These are phyloP conservation scores for Dioscorea cayenensis DNA, from an alignment of 116 monocot species.

Conservation along the genomic window DNA sequence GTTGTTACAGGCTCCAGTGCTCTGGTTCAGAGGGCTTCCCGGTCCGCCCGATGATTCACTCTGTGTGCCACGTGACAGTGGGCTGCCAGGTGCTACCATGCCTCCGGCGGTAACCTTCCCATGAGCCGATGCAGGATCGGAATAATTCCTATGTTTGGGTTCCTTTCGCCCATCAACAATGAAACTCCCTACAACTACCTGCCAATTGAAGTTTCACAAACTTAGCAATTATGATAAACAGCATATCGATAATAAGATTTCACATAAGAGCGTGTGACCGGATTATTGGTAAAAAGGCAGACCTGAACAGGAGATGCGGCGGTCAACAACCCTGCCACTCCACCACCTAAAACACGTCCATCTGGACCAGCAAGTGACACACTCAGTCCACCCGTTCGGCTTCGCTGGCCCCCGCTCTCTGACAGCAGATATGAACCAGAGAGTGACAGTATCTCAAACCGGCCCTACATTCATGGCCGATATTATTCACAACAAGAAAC, in stretches of 20 bases:
- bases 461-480: constrained; percentile 38
- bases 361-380: constrained; percentile 90
- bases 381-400: constrained; percentile 90
- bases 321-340: constrained; percentile 83
- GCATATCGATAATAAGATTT: too few relatives aligned
- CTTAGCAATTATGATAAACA: too few relatives aligned
- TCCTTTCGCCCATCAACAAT: constrained; percentile 61
- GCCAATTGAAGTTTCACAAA: background rate
- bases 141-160: constrained; percentile 17
- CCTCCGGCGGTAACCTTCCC: constrained; percentile 19
- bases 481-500: too few relatives aligned
- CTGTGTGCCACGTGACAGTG: constrained; percentile 60
- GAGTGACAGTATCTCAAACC: constrained; percentile 87
- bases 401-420: constrained; percentile 76
- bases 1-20: constrained; percentile 30
- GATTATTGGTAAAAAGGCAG: background rate
- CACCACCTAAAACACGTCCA: constrained; percentile 93
- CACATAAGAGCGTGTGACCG: too few relatives aligned
- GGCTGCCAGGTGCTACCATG: constrained; percentile 39
- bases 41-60: constrained; percentile 80
- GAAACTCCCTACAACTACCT: constrained; percentile 92
- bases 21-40: constrained; percentile 63
- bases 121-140: constrained; percentile 26
- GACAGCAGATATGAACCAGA: constrained; percentile 85
- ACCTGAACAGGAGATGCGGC: constrained; percentile 97